Conservation (phyloP, 768 basidiomycete genomes). For the Tephrocybe sp. region DNA sequence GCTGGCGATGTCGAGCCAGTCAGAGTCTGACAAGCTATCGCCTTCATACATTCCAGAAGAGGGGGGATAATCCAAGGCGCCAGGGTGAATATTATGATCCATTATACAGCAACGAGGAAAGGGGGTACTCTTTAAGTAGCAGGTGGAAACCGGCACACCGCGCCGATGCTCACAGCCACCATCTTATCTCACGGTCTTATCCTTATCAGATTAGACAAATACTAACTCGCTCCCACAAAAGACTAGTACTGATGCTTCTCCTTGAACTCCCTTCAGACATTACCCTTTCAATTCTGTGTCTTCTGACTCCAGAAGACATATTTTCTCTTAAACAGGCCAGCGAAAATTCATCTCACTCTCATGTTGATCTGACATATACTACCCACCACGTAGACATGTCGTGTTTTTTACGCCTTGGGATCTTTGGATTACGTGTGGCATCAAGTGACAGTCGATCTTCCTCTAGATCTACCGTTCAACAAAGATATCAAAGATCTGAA, state of each 20-base stretch:
- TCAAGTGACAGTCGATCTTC: conserved; percentile 44
- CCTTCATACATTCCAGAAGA: conserved; percentile 56
- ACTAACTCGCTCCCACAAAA: background rate
- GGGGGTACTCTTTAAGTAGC: conserved; percentile 25
- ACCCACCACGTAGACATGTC: conserved; percentile 55
- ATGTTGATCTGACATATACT: background rate
- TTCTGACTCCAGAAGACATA: conserved; percentile 39
- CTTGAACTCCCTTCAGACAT: conserved; percentile 44
- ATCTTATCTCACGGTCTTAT: too few relatives aligned
- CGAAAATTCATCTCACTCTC: background rate
- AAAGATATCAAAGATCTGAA: conserved; percentile 32
- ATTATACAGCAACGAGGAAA: conserved; percentile 28
- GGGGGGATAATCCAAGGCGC: conserved; percentile 33
- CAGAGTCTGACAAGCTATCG: conserved; percentile 74
- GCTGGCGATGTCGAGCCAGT: conserved; percentile 80
- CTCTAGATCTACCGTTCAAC: conserved; percentile 43
- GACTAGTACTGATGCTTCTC: conserved; percentile 22
- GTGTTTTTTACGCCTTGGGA: conserved; percentile 54
- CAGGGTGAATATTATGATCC: conserved; percentile 29
- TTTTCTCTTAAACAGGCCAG: conserved; percentile 51
- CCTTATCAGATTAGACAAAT: conserved; percentile 18
- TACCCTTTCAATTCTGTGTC: conserved; percentile 34
- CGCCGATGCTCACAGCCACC: conserved; percentile 3
- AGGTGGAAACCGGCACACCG: conserved; percentile 21
- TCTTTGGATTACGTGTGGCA: conserved; percentile 59